Conservation (phyloP, 2,329 filamentous ascomycete species). For the Botryotinia globosa region DNA sequence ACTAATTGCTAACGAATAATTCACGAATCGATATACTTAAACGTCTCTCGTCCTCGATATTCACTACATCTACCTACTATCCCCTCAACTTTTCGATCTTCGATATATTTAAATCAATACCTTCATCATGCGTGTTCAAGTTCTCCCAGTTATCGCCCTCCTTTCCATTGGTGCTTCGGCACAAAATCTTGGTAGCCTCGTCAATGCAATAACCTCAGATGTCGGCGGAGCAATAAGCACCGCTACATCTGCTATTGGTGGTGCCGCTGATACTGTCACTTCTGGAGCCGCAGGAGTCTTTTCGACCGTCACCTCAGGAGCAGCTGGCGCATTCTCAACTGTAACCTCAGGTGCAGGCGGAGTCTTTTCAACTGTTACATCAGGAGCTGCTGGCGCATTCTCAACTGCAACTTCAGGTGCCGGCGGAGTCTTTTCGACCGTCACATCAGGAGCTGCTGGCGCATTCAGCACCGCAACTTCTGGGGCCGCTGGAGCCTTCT, state of each 20-base stretch:
- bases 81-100: background rate
- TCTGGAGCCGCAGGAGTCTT: background rate
- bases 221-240: constrained; percentile 4
- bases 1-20: background rate
- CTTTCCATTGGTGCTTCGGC: constrained; percentile 1
- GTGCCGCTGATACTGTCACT: background rate
- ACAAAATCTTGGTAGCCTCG: background rate
- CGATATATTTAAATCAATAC: background rate
- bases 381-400: background rate
- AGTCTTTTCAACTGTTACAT: background rate
- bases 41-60: background rate
- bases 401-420: background rate
- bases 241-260: background rate
- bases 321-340: constrained; percentile 2
- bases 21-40: background rate
- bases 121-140: constrained; percentile 19
- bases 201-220: constrained; percentile 7
- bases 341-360: background rate
- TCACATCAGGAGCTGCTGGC: background rate
- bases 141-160: constrained; percentile 16
- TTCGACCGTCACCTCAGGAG: background rate
- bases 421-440: background rate
- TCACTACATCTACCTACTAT: background rate
- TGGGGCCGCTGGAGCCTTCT: background rate
- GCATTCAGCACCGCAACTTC: background rate